Conservation (phyloP, 345 rosid species). For the Moringa oleifera region DNA sequence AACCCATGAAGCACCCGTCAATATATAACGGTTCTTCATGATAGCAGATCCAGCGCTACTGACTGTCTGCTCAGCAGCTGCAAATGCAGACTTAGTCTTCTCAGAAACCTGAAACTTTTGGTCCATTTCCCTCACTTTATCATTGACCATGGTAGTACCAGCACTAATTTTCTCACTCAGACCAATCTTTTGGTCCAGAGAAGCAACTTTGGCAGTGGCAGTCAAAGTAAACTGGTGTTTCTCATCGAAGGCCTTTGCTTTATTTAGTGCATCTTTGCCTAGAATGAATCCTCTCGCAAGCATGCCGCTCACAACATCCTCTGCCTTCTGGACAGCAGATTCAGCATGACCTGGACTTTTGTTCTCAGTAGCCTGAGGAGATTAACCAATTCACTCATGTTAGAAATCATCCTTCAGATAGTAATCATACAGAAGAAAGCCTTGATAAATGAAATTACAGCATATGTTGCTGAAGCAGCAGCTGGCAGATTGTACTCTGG, state of each 20-base stretch:
- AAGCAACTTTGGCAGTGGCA: conserved; percentile 68
- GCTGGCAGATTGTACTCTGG: conserved; percentile 60
- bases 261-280: conserved; percentile 75
- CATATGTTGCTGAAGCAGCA: conserved; percentile 24
- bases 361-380: conserved; percentile 38
- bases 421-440: neutral
- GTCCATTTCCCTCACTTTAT: conserved; percentile 78
- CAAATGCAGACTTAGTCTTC: conserved; percentile 74
- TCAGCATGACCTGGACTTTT: conserved; percentile 29
- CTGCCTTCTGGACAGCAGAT: conserved; percentile 71
- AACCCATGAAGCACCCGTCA: conserved; percentile 78
- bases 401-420: neutral
- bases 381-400: neutral
- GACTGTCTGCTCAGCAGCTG: conserved; percentile 85
- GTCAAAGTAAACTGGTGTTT: conserved; percentile 76
- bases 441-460: conserved; percentile 36
- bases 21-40: conserved; percentile 79
- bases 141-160: conserved; percentile 70
- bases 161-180: conserved; percentile 65
- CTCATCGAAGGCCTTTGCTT: conserved; percentile 82
- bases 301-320: conserved; percentile 91
- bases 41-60: conserved; percentile 74
- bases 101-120: conserved; percentile 89
- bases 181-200: conserved; percentile 79
- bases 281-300: conserved; percentile 81